A percentile compares a stretch with the other conserved stretches of the same genome.
Evolutionary conservation across 2,329 filamentous ascomycete species (phyloP).

Genomic region (Whalleya microplaca): DNA sequence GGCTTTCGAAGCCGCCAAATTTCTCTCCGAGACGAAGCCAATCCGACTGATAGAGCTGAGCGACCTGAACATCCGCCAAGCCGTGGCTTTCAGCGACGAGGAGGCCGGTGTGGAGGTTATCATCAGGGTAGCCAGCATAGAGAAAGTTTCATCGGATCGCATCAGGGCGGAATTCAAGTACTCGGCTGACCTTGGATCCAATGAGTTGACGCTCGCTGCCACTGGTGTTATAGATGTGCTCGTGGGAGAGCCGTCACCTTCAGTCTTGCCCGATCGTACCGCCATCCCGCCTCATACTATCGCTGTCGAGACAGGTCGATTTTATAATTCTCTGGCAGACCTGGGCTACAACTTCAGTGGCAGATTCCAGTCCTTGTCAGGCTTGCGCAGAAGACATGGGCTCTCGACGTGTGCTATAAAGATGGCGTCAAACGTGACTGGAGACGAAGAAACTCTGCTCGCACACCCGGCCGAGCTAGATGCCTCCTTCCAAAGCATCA

Average conservation of each 20-base stretch:
- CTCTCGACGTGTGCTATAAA: too few relatives aligned
- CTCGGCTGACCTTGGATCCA: background rate
- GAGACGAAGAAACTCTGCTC: too few relatives aligned
- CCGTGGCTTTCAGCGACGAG: constrained; percentile 9
- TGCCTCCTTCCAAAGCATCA: too few relatives aligned
- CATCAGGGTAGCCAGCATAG: constrained; percentile 5
- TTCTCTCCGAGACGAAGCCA: background rate
- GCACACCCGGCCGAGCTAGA: too few relatives aligned
- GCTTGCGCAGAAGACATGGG: too few relatives aligned
- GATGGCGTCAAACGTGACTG: too few relatives aligned
- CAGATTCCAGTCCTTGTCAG: too few relatives aligned
- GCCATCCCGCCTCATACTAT: too few relatives aligned
- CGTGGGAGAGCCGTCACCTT: constrained; percentile 3
- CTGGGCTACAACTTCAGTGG: too few relatives aligned
- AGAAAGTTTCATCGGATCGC: background rate
- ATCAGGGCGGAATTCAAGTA: constrained; percentile 11
- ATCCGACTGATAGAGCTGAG: constrained; percentile 8
- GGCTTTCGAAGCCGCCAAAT: constrained; percentile 7
- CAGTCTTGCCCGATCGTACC: too few relatives aligned
- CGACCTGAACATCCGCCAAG: constrained; percentile 8
- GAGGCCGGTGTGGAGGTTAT: constrained; percentile 8
- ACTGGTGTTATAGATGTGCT: constrained; percentile 1
- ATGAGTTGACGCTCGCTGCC: background rate
- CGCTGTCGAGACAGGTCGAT: too few relatives aligned
- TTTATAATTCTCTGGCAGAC: too few relatives aligned